Percentiles rank a stretch among this genome's conserved stretches.
phyloP scores from a whole-genome alignment of 305 asterid genomes.

The Andrographis paniculata region DNA sequence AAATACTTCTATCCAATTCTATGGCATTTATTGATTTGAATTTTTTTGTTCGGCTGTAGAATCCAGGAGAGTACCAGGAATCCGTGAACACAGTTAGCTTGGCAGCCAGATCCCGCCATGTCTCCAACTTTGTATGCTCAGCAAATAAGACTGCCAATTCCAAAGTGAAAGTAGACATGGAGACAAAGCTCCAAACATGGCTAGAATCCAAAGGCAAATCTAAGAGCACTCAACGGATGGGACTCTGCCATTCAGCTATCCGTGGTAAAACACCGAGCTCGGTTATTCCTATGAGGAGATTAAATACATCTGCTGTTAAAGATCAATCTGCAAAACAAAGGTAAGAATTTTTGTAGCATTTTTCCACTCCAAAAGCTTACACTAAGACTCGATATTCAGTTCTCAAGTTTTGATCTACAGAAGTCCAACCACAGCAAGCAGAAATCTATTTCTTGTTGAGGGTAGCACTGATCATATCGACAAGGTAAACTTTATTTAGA shows the following conservation, averaged over 20 bases:
- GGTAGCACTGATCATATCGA: neutral
- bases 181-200: conserved; percentile 77
- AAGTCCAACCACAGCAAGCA: conserved; percentile 31
- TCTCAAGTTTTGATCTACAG: conserved; percentile 28
- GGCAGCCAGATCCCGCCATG: conserved; percentile 87
- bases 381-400: conserved; percentile 2
- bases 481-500: neutral
- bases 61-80: conserved; percentile 90
- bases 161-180: conserved; percentile 64
- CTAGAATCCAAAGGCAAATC: conserved; percentile 78
- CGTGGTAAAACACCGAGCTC: conserved; percentile 48
- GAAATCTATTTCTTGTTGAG: conserved; percentile 29
- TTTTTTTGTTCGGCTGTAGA: conserved; percentile 26
- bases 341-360: conserved; percentile 20
- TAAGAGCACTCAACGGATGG: conserved; percentile 45
- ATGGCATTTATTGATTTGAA: conserved; percentile 4
- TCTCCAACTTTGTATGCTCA: conserved; percentile 43
- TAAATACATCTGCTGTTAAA: conserved; percentile 23
- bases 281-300: conserved; percentile 29
- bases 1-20: neutral
- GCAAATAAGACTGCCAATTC: conserved; percentile 42
- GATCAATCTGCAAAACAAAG: conserved; percentile 32
- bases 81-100: conserved; percentile 82
- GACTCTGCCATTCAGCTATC: conserved; percentile 33
- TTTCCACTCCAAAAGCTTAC: conserved; percentile 4